phyloP scores from a whole-genome alignment of 352 stramenopile species.

The Phytophthora hybrid region DNA sequence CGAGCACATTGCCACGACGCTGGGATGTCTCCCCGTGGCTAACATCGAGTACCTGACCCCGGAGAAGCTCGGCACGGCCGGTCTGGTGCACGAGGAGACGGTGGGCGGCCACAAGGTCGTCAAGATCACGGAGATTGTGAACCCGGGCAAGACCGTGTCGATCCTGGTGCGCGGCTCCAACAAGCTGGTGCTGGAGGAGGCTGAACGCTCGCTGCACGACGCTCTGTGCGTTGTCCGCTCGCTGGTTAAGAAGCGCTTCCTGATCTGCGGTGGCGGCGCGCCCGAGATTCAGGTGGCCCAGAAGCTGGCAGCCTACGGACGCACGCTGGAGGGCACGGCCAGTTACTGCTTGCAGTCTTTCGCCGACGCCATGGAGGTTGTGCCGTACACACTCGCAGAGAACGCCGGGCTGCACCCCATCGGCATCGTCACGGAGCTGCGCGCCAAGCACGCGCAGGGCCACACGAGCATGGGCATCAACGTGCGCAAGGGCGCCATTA shows the following conservation, averaged over 20 bases:
- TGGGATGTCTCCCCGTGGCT: slow-evolving; percentile 96
- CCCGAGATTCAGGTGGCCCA: slow-evolving; percentile 97
- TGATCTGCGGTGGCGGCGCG: slow-evolving; percentile 98
- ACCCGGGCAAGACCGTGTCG: slow-evolving; percentile 96
- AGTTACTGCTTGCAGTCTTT: slow-evolving; percentile 98
- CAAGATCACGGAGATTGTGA: slow-evolving; percentile 98
- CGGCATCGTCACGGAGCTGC: slow-evolving; percentile 97
- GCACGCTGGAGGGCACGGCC: slow-evolving; percentile 94
- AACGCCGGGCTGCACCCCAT: slow-evolving; percentile 99
- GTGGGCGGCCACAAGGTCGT: slow-evolving; percentile 98
- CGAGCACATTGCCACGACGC: slow-evolving; percentile 98
- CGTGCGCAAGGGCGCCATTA: slow-evolving; percentile 96
- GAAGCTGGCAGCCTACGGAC: slow-evolving; percentile 93
- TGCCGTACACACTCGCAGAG: slow-evolving; percentile 99
- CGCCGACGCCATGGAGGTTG: slow-evolving; percentile 97
- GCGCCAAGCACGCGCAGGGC: slow-evolving; percentile 94
- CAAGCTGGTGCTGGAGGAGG: slow-evolving; percentile 98
- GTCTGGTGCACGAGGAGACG: slow-evolving; percentile 96
- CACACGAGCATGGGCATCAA: slow-evolving; percentile 96
- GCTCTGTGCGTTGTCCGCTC: slow-evolving; percentile 98
- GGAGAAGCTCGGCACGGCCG: slow-evolving; percentile 97
- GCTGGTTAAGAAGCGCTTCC: slow-evolving; percentile 98
- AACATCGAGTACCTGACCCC: slow-evolving; percentile 98
- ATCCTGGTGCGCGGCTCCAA: slow-evolving; percentile 99
- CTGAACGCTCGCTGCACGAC: slow-evolving; percentile 98